Base-by-base conservation (phyloP, 2,329 filamentous ascomycete genomes). In the Alternaria postmessia region DNA sequence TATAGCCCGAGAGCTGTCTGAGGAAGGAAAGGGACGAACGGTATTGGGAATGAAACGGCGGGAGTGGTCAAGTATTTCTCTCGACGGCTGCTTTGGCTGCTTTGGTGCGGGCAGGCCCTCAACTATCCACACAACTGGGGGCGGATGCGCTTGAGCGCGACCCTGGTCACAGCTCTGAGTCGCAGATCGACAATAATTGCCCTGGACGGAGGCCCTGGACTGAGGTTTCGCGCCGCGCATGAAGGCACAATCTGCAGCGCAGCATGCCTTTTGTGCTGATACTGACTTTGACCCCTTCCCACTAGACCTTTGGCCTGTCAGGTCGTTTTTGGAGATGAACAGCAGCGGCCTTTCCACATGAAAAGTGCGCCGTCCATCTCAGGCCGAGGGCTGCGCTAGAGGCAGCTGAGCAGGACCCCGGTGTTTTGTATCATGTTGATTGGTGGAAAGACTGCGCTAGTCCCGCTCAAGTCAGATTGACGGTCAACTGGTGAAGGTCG, bases 21-120 rank as follows among this genome's bases (percentile, higher is more conserved):
- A 72, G 75, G 75, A 75, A 74, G 77, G 74, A 78, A 79, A 78
- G 74, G 69, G 71, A 73, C 68, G 68, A 70, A 77, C 65, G 72
- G 73, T 71, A 76, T 78, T 75, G 73, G 75, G 76, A 68, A 78
- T 71, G 74, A 76, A 77, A 75, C 75, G 72, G 73, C 69, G 71
- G 71, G 71, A 68, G 69, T 70, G 67, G 73, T 68, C 70, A 70
- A 69, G 70, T 75, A 72, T 77, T 75, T 76, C 74, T 75, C 56
- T 60, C 52, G 57, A 57, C 52, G 57, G 52, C 57, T 60, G 57
- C 57, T 60, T 60, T 60, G 53, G 65, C 53, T 64, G 59, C 59
- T 65, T 61, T 67, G 63, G 59, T 69, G 52, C 60, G 66, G 70
- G 65, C 65, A 68, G 64, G 61, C 66, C 60, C 51, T 57, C 52